phyloP scores from a whole-genome alignment of 2,329 filamentous ascomycete genomes.

The Cytospora mali region DNA sequence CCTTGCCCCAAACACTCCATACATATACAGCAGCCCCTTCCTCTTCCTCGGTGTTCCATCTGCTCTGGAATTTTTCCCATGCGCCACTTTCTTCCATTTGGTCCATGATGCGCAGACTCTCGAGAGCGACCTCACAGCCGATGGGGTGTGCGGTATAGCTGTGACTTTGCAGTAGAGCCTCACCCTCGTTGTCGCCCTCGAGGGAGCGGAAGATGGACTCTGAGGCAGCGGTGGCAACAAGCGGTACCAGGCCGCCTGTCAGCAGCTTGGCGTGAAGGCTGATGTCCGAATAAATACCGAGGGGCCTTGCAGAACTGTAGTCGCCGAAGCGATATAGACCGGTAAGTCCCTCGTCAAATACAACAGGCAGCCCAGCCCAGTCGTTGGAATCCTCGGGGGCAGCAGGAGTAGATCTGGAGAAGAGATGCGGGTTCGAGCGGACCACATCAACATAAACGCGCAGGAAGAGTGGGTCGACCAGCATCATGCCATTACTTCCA shows the following conservation, averaged over 20 bases:
- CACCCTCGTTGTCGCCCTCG: conserved; percentile 70
- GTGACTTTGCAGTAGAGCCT: conserved; percentile 80
- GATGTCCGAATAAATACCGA: conserved; percentile 71
- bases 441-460: conserved; percentile 68
- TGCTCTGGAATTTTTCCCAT: conserved; percentile 11
- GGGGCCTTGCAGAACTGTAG: conserved; percentile 69
- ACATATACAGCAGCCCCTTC: conserved; percentile 11
- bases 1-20: conserved; percentile 29
- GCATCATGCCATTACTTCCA: conserved; percentile 81
- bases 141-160: conserved; percentile 86
- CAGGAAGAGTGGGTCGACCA: conserved; percentile 83
- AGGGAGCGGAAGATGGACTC: conserved; percentile 74
- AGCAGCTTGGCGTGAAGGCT: conserved; percentile 82
- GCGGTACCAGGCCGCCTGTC: conserved; percentile 76
- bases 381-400: conserved; percentile 11
- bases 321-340: conserved; percentile 80
- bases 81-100: conserved; percentile 55
- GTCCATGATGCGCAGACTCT: conserved; percentile 62
- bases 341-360: conserved; percentile 89
- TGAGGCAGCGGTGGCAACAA: conserved; percentile 76
- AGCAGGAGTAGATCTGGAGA: conserved; percentile 39
- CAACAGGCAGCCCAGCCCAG: conserved; percentile 76
- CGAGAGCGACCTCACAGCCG: conserved; percentile 77
- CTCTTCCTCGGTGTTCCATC: neutral
- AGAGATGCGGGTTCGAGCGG: conserved; percentile 60